Percentiles rank a stretch among this genome's conserved stretches.
These are phyloP conservation scores for Leavenworthia alabamica DNA, from an alignment of 345 rosid species.

Conservation along the genomic window DNA sequence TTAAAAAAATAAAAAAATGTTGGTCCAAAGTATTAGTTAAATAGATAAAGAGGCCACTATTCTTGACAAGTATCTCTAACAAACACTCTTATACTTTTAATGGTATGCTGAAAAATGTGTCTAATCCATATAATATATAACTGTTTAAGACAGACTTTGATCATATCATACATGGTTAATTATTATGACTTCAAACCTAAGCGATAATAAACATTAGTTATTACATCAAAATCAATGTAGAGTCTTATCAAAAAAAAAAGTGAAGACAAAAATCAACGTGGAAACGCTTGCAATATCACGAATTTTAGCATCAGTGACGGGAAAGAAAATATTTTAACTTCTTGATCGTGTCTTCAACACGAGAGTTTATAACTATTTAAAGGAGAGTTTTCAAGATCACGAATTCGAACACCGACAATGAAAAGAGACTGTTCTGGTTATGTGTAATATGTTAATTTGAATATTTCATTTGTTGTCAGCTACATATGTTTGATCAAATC, in stretches of 20 bases:
- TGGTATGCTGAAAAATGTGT: slow-evolving; percentile 2
- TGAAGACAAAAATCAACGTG: background rate
- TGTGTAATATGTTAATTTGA: no score
- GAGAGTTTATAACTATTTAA: no score
- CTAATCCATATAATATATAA: slow-evolving; percentile 23
- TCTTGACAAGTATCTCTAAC: slow-evolving; percentile 23
- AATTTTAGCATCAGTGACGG: no score
- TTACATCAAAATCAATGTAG: slow-evolving; percentile 13
- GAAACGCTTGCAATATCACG: background rate
- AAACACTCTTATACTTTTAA: slow-evolving; percentile 7
- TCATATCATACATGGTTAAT: background rate
- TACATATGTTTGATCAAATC: background rate
- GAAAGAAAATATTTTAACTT: no score
- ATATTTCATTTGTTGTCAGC: no score
- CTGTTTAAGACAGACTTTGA: slow-evolving; percentile 18
- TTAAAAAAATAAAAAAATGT: slow-evolving; percentile 24
- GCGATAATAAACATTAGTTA: background rate
- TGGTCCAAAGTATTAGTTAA: slow-evolving; percentile 4
- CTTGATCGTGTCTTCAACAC: no score
- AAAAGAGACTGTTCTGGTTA: no score
- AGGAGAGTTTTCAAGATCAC: no score
- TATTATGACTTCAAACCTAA: slow-evolving; percentile 12
- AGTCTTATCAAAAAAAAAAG: background rate
- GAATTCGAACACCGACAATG: no score
- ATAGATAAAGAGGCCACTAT: slow-evolving; percentile 14